Base-by-base conservation (phyloP, 176 grass and related monocot genomes). In the Oryza nivara region DNA sequence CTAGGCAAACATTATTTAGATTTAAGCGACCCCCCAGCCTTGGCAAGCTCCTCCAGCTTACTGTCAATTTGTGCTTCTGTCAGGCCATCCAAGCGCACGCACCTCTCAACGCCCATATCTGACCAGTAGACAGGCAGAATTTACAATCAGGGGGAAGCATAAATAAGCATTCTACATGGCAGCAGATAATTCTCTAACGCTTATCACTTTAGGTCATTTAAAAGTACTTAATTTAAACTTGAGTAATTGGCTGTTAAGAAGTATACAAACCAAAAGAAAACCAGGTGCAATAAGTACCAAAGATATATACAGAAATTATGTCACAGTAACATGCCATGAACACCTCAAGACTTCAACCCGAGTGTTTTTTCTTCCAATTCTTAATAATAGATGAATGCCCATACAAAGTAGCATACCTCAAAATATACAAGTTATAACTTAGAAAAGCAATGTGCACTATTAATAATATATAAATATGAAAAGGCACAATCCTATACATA, bases 91-190 rank as follows among this genome's bases (percentile, higher is more conserved):
- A 94, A 91, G 13, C 72, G 40, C 70, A 87, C 92, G 3, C 92
- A 94, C 48, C 86, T 94, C 89, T 94, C 92, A 11, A 92, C 89
- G 8, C 92, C 92, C 92, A 92, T 89, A 73, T 82, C 92, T 94
- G 71, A 54, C 32, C 76, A 40, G 19, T 78, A 71, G 64, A 65
- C 51, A 12, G 38, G 74, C n/a, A 64, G 3, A 75, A 70, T 26
- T 30, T 76, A 48, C 32, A 52, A 58, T 77, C 10, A 61, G 7
- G 19, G 30, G 8, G 68, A 44, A 48, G 16, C 23, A 5, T 16
- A 83, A 61, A 82, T 2, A 56, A 41, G 63, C 15, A 58, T 78
- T 72, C 43, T 9, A 52, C 1, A 26, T 41, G n/a, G 56, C 17
- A 54, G 17, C 6, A 61, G 56, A 22, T n/a, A 60, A n/a, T 60